phyloP scores from a whole-genome alignment of 2,329 filamentous ascomycete species.

The Exophiala oligosperma region DNA sequence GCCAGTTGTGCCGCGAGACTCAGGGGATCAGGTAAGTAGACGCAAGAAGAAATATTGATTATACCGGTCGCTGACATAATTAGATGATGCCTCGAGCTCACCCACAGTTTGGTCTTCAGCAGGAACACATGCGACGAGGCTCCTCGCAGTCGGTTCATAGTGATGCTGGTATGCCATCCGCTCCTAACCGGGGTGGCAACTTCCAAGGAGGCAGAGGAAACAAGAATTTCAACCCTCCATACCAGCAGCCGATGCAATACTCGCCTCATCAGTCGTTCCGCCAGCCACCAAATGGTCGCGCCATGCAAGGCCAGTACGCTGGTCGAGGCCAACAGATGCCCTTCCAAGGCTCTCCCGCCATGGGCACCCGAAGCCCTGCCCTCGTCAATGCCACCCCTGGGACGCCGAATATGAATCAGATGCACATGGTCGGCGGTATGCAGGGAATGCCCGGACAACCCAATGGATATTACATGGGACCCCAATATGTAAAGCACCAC shows the following conservation, averaged over 20 bases:
- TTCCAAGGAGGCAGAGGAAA: constrained; percentile 56
- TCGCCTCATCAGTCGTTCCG: constrained; percentile 58
- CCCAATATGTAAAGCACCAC: constrained; percentile 60
- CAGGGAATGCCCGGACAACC: constrained; percentile 50
- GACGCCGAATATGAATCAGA: constrained; percentile 66
- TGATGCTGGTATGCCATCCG: constrained; percentile 59
- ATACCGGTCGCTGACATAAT: constrained; percentile 12
- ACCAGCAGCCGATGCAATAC: constrained; percentile 54
- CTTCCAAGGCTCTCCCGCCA: constrained; percentile 66
- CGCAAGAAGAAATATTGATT: neutral
- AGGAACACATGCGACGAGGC: constrained; percentile 79
- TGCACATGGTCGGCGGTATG: constrained; percentile 68
- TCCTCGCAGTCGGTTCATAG: constrained; percentile 81
- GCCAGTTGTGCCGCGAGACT: constrained; percentile 60
- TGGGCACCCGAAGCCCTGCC: constrained; percentile 64
- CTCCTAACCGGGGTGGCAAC: constrained; percentile 53
- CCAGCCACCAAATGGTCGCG: constrained; percentile 50
- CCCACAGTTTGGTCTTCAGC: constrained; percentile 59
- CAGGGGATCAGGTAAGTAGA: constrained; percentile 71
- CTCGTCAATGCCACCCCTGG: constrained; percentile 65
- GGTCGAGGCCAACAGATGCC: constrained; percentile 44
- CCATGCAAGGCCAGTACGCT: constrained; percentile 51
- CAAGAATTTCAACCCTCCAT: constrained; percentile 55
- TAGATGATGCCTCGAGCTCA: constrained; percentile 71
- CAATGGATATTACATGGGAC: constrained; percentile 58